Conservation (phyloP, 805 yeast genomes). For the Ogataea parapolymorpha region DNA sequence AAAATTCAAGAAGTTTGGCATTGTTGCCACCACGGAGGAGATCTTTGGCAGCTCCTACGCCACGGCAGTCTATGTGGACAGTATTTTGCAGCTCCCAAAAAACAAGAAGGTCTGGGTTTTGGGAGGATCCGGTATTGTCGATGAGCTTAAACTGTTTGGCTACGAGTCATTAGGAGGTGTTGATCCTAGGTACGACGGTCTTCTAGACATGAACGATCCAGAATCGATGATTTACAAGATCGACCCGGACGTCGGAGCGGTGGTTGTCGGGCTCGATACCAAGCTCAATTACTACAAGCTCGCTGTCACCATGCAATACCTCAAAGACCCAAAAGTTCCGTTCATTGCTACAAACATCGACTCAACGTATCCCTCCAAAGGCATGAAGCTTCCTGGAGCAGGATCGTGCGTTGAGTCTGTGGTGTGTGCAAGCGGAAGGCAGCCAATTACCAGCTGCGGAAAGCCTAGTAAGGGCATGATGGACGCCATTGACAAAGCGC, state of each 20-base stretch:
- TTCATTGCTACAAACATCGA: conserved; percentile 94
- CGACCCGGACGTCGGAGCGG: conserved; percentile 80
- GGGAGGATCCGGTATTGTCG: conserved; percentile 84
- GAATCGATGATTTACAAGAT: conserved; percentile 53
- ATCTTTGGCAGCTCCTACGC: conserved; percentile 93
- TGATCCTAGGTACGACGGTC: conserved; percentile 55
- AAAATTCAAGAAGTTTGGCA: conserved; percentile 66
- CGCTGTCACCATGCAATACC: conserved; percentile 77
- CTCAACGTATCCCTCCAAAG: conserved; percentile 90
- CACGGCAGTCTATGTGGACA: conserved; percentile 77
- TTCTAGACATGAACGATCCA: conserved; percentile 55
- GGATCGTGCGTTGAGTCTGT: conserved; percentile 85
- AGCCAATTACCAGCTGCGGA: conserved; percentile 81
- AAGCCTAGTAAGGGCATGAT: conserved; percentile 90
- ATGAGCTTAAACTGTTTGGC: conserved; percentile 74
- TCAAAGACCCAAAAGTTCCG: conserved; percentile 58
- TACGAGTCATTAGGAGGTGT: conserved; percentile 79
- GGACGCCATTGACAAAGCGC: conserved; percentile 76
- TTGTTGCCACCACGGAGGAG: conserved; percentile 53
- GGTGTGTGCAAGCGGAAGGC: conserved; percentile 70
- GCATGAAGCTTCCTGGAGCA: conserved; percentile 87
- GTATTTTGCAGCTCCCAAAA: conserved; percentile 70
- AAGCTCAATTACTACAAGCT: conserved; percentile 77
- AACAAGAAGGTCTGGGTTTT: conserved; percentile 81
- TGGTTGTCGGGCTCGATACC: conserved; percentile 81